Conservation (phyloP, 2,329 filamentous ascomycete genomes). For the Colletotrichum horii region DNA sequence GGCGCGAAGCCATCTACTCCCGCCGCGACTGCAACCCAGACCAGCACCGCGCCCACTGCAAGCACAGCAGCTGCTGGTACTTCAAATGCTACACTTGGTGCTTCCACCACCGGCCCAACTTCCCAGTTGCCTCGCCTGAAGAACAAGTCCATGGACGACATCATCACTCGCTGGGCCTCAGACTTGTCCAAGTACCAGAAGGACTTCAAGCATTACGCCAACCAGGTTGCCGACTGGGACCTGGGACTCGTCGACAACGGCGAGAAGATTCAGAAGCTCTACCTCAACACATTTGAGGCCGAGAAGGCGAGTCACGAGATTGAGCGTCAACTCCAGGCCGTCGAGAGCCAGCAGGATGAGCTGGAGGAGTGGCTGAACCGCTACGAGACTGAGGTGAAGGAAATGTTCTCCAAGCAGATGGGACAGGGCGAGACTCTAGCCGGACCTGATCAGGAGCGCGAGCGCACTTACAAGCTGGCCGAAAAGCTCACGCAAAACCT, state of each 20-base stretch:
- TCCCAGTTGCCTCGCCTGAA: slow-evolving; percentile 90
- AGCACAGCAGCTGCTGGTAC: slow-evolving; percentile 24
- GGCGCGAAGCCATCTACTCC: slow-evolving; percentile 38
- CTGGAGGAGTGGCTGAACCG: slow-evolving; percentile 85
- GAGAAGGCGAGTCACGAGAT: slow-evolving; percentile 93
- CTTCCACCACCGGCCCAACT: slow-evolving; percentile 80
- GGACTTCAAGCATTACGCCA: slow-evolving; percentile 90
- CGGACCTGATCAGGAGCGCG: slow-evolving; percentile 93
- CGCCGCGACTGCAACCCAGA: slow-evolving; percentile 27
- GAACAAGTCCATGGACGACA: slow-evolving; percentile 99
- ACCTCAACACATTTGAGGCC: slow-evolving; percentile 89
- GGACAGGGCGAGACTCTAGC: slow-evolving; percentile 77
- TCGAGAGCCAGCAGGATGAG: slow-evolving; percentile 93
- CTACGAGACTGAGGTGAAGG: slow-evolving; percentile 91
- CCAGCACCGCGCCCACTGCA: slow-evolving; percentile 20
- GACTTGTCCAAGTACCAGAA: slow-evolving; percentile 97
- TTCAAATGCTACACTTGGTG: slow-evolving; percentile 55
- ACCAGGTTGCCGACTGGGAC: slow-evolving; percentile 89
- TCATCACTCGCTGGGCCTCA: slow-evolving; percentile 94
- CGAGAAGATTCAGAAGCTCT: slow-evolving; percentile 93
- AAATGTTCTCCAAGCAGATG: slow-evolving; percentile 81
- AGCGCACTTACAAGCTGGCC: slow-evolving; percentile 93
- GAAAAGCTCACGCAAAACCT: slow-evolving; percentile 91
- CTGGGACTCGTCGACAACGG: slow-evolving; percentile 90
- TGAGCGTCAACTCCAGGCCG: slow-evolving; percentile 85